These are phyloP conservation scores for Agaricus subrufescens DNA, from an alignment of 768 basidiomycete species.

Conservation along the genomic window DNA sequence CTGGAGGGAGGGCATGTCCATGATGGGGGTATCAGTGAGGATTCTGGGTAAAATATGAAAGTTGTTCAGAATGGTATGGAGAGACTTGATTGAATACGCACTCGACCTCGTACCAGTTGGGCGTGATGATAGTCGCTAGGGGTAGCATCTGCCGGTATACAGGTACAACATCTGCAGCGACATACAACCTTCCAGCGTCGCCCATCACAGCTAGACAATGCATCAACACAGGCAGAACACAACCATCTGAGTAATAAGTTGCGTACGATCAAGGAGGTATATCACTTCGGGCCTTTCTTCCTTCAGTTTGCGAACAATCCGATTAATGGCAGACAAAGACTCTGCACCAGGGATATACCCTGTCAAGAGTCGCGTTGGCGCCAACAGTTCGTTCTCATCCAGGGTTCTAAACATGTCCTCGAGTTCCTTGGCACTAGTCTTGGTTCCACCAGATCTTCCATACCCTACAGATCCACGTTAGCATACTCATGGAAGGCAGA, in stretches of 20 bases:
- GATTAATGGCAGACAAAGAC: slow-evolving; percentile 61
- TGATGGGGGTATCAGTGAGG: slow-evolving; percentile 68
- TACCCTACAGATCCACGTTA: slow-evolving; percentile 53
- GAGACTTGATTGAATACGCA: slow-evolving; percentile 30
- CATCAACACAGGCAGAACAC: neutral
- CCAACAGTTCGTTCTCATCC: slow-evolving; percentile 71
- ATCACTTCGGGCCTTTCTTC: slow-evolving; percentile 53
- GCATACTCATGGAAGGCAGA: neutral
- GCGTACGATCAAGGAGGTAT: slow-evolving; percentile 91
- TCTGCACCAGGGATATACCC: slow-evolving; percentile 90
- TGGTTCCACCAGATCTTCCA: slow-evolving; percentile 74
- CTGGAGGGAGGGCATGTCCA: slow-evolving; percentile 61
- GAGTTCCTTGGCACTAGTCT: slow-evolving; percentile 76
- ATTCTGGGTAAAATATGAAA: slow-evolving; percentile 40
- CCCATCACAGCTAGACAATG: slow-evolving; percentile 79
- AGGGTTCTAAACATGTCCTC: slow-evolving; percentile 66
- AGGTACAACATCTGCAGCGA: slow-evolving; percentile 81
- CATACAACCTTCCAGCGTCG: slow-evolving; percentile 86
- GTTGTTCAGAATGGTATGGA: slow-evolving; percentile 21
- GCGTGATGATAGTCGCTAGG: slow-evolving; percentile 91
- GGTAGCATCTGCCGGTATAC: slow-evolving; percentile 77
- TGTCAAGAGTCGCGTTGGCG: slow-evolving; percentile 72
- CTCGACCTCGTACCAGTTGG: slow-evolving; percentile 99
- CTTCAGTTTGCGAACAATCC: slow-evolving; percentile 59
- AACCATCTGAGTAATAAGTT: neutral